Base-by-base conservation (phyloP, 495 filamentous ascomycete species). In the Hypoxylon intermedium region DNA sequence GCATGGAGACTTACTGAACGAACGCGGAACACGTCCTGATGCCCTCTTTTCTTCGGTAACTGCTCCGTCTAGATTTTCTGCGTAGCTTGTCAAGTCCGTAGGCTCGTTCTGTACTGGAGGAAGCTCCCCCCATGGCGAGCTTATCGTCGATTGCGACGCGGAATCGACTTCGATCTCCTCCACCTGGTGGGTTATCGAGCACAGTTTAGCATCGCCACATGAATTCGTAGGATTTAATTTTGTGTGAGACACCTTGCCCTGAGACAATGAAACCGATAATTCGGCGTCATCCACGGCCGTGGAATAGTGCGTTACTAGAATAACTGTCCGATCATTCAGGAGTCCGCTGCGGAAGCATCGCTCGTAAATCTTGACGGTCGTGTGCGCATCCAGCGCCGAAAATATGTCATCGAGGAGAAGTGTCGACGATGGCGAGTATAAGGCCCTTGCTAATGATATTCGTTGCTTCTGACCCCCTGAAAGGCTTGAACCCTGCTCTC, bases 391-490 rank as follows among this genome's bases (percentile, higher is more conserved):
- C 11, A 94, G 90, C 5, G 90, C 90, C 66, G 88, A 92, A 28
- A 94, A 77, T 63, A 90, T 91, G 72, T 94, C 90, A 67, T 94
- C 90, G 13, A 94, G 77, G 6, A 94, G 77, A 3, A 94, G 73
- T 67, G 92, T 89, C 12, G 82, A 80, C 5, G 89, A 88, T 67
- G 82, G 86, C 61, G 85, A 89, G 70, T 94, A 94, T 15, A 94
- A 68, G 4, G 91, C 90, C 66, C 90, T 81, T 9, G 90, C 90
- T 24, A 94, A 77, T 20, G 90, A 93, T 15, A 94, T 92, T 45
- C 90, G 82, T 72, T 93, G 91, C 70, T 93, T 93, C 70, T 94
- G 90, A 1, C 90, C 90, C 53, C 90, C 90, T 6, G 90, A 94
- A 18, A 94, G 76, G 57, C 89, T 87, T 46, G 93, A 91, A 24